A percentile compares a stretch with the other conserved stretches of the same genome.
phyloP scores from a whole-genome alignment of 2,329 filamentous ascomycete species.

The Endoconidiophora laricicola region DNA sequence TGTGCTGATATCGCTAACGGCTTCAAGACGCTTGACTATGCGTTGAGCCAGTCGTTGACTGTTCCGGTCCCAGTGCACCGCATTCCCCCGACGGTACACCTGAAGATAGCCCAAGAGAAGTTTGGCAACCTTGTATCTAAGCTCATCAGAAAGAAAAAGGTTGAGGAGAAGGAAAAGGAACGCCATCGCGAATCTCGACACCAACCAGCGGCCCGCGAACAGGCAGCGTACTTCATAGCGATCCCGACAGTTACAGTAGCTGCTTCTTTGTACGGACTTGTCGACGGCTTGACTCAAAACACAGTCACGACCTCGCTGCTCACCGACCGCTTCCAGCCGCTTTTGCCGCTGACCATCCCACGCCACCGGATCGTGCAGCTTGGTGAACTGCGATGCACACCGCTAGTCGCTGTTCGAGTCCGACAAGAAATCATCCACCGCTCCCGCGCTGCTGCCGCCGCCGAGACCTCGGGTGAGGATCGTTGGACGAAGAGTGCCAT shows the following conservation, averaged over 20 bases:
- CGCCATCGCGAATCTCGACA: conserved; percentile 9
- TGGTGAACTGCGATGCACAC: conserved; percentile 23
- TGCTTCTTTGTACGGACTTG: conserved; percentile 25
- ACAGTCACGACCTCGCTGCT: conserved; percentile 20
- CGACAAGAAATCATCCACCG: conserved; percentile 24
- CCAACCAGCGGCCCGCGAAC: neutral
- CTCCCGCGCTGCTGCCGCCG: neutral
- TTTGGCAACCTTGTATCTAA: neutral
- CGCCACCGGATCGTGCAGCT: conserved; percentile 23
- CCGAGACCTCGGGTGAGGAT: neutral
- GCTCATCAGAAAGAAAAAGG: neutral
- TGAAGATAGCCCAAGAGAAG: conserved; percentile 8
- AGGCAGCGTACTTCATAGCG: conserved; percentile 12
- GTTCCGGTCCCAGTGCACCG: conserved; percentile 21
- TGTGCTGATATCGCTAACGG: neutral
- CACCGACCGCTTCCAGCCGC: conserved; percentile 25
- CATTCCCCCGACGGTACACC: conserved; percentile 16
- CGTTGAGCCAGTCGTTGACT: conserved; percentile 24
- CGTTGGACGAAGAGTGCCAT: conserved; percentile 16
- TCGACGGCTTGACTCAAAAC: conserved; percentile 18
- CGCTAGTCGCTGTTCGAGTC: conserved; percentile 22
- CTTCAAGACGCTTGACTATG: conserved; percentile 23
- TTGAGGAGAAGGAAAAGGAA: conserved; percentile 5
- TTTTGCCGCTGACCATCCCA: conserved; percentile 21
- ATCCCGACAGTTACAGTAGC: conserved; percentile 24